Percentiles rank a stretch among this genome's conserved stretches.
Conservation (phyloP, 345 rosid species). For the Arabidopsis suecica region DNA sequence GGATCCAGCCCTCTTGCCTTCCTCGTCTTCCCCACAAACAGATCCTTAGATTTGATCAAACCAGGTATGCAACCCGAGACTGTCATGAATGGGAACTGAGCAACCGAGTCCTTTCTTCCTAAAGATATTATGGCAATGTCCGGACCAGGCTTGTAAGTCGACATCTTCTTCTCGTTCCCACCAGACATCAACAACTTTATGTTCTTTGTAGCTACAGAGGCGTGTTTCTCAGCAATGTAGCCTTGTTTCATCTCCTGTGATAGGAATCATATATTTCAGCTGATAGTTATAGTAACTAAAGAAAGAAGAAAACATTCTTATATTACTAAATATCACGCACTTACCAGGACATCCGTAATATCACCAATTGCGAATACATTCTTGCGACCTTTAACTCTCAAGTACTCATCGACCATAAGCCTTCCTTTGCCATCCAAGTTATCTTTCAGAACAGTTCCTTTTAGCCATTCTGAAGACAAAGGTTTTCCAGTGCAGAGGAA, state of each 20-base stretch:
- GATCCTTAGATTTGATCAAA: constrained; percentile 70
- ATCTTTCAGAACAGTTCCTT: constrained; percentile 56
- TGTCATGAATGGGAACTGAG: constrained; percentile 72
- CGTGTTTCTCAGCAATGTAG: constrained; percentile 74
- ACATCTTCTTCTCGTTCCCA: constrained; percentile 62
- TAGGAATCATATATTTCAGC: not conserved
- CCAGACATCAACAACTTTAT: constrained; percentile 67
- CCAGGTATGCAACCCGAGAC: constrained; percentile 71
- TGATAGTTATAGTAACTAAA: not conserved
- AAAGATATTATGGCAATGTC: constrained; percentile 66
- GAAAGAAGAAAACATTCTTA: not conserved
- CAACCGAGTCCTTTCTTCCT: constrained; percentile 75
- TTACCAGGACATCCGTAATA: constrained; percentile 56
- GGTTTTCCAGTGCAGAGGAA: constrained; percentile 65
- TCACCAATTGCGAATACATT: constrained; percentile 69
- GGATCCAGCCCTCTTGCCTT: constrained; percentile 58
- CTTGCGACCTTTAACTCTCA: constrained; percentile 53
- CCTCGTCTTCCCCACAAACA: constrained; percentile 81
- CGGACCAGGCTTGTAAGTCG: constrained; percentile 54
- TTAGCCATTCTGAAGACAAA: constrained; percentile 62
- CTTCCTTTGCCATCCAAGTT: constrained; percentile 58
- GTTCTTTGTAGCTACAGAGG: constrained; percentile 67
- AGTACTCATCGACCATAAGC: constrained; percentile 58
- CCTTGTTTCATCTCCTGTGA: constrained; percentile 82
- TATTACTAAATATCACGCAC: constrained; percentile 8